Percentiles rank a stretch among this genome's conserved stretches.
These are phyloP conservation scores for Eucalyptus albens DNA, from an alignment of 345 rosid species.

Conservation along the genomic window DNA sequence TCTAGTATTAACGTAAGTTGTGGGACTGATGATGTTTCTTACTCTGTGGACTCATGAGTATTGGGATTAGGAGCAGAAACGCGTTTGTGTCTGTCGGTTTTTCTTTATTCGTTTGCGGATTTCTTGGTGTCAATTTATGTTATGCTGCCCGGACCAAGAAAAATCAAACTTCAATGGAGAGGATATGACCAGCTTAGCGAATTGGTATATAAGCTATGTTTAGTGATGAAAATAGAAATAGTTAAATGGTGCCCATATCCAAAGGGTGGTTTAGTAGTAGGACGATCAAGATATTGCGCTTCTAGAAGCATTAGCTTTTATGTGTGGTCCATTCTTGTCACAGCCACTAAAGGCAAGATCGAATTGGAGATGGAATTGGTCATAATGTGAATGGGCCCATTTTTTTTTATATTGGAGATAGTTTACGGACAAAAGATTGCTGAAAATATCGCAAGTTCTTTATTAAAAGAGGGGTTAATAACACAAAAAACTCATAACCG, in stretches of 20 bases:
- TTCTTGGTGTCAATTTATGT: background rate
- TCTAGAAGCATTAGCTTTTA: background rate
- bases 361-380: background rate
- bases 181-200: background rate
- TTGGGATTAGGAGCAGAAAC: background rate
- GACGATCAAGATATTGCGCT: background rate
- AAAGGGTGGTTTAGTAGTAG: background rate
- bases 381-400: background rate
- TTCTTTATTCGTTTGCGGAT: background rate
- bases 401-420: background rate
- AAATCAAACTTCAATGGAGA: background rate
- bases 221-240: background rate
- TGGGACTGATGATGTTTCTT: background rate
- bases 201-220: background rate
- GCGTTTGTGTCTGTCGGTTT: background rate
- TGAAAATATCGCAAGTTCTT: background rate
- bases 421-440: background rate
- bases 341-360: background rate
- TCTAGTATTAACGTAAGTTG: background rate
- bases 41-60: background rate
- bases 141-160: background rate
- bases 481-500: fast-evolving
- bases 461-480: no score
- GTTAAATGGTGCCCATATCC: background rate
- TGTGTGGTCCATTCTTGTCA: background rate